Percentiles rank a stretch among this genome's conserved stretches.
Evolutionary conservation across 2,329 filamentous ascomycete species (phyloP).

Genomic region (Colletotrichum truncatum): DNA sequence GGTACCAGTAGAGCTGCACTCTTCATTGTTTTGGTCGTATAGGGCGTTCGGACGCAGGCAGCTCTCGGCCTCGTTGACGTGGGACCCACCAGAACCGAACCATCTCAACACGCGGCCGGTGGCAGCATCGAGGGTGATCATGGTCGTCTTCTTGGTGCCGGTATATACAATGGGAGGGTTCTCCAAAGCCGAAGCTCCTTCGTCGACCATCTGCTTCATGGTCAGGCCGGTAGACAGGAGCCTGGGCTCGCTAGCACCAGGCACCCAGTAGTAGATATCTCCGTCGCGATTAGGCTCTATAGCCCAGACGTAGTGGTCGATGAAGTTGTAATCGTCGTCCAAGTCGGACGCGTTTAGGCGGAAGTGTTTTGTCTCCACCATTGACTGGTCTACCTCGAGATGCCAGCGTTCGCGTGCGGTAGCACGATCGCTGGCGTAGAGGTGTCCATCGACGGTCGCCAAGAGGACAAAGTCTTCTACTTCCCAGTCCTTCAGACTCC

Average conservation of each 20-base stretch:
- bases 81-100: slow-evolving; percentile 79
- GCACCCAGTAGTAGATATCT: slow-evolving; percentile 85
- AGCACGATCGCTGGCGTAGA: slow-evolving; percentile 89
- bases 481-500: slow-evolving; percentile 99
- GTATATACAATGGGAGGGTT: slow-evolving; percentile 87
- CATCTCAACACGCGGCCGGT: slow-evolving; percentile 85
- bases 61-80: slow-evolving; percentile 75
- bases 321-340: slow-evolving; percentile 67
- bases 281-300: slow-evolving; percentile 92
- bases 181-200: slow-evolving; percentile 77
- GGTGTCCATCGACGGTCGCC: slow-evolving; percentile 98
- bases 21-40: slow-evolving; percentile 73
- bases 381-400: slow-evolving; percentile 82
- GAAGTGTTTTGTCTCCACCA: slow-evolving; percentile 90
- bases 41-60: slow-evolving; percentile 76
- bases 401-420: slow-evolving; percentile 88
- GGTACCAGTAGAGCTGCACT: slow-evolving; percentile 83
- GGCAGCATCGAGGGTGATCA: slow-evolving; percentile 88
- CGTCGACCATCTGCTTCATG: slow-evolving; percentile 89
- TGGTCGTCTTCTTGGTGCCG: slow-evolving; percentile 88
- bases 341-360: slow-evolving; percentile 72
- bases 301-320: slow-evolving; percentile 93
- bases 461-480: slow-evolving; percentile 99
- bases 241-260: slow-evolving; percentile 65
- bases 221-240: slow-evolving; percentile 75